A percentile compares a stretch with the other conserved stretches of the same genome.
Evolutionary conservation across 345 rosid genomes (phyloP).

Genomic region (Hypericum androsaemum): DNA sequence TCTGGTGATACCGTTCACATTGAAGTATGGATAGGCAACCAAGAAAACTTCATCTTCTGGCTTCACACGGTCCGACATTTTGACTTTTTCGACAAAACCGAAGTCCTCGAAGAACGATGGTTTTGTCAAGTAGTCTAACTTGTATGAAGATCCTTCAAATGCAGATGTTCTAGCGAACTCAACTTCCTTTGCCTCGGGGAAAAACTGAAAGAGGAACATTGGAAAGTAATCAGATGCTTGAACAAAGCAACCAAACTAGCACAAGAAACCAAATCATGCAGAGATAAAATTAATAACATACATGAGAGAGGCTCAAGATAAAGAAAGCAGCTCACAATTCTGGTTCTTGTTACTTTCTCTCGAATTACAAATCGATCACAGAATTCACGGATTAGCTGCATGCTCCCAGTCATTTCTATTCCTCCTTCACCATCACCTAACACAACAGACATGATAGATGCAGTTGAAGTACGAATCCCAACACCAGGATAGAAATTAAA

Average conservation of each 20-base stretch:
- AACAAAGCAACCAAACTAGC: background rate
- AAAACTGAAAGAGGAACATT: slow-evolving; percentile 46
- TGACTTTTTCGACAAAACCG: slow-evolving; percentile 68
- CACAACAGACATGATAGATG: background rate
- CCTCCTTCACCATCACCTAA: slow-evolving; percentile 97
- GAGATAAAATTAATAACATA: background rate
- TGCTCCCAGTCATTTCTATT: slow-evolving; percentile 83
- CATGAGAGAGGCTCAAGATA: too few relatives aligned
- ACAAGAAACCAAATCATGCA: background rate
- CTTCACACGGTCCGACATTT: slow-evolving; percentile 78
- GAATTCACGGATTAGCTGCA: slow-evolving; percentile 73
- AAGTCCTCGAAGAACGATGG: slow-evolving; percentile 86
- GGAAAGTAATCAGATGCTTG: background rate
- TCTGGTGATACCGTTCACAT: slow-evolving; percentile 60
- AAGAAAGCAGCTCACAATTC: slow-evolving; percentile 43
- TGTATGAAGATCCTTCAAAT: slow-evolving; percentile 75
- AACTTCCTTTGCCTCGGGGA: slow-evolving; percentile 90
- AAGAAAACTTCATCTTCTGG: slow-evolving; percentile 67
- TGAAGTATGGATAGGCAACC: slow-evolving; percentile 85
- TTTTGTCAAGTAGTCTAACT: slow-evolving; percentile 80
- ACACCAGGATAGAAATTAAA: background rate
- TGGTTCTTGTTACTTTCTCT: slow-evolving; percentile 53
- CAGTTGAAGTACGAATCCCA: background rate
- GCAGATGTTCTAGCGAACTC: slow-evolving; percentile 54
- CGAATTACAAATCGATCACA: slow-evolving; percentile 56